These are phyloP conservation scores for Arthrobotrys sphaeroides DNA, from an alignment of 2,329 filamentous ascomycete species.

Conservation along the genomic window DNA sequence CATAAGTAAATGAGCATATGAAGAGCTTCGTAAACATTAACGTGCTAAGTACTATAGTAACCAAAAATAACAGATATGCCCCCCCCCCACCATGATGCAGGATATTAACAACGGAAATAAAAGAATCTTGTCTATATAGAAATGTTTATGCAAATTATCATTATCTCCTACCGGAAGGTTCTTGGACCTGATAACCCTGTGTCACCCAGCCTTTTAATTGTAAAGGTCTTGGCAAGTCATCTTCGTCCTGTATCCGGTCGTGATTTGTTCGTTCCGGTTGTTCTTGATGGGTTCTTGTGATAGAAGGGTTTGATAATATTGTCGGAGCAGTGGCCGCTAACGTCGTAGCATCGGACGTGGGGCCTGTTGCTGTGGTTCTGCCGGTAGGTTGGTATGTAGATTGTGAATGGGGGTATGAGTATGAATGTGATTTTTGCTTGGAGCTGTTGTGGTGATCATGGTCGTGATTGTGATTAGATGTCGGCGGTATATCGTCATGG, in stretches of 20 bases:
- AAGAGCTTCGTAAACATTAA: background rate
- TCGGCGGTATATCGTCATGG: conserved; percentile 16
- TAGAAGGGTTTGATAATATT: conserved; percentile 12
- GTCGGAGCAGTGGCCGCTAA: conserved; percentile 2
- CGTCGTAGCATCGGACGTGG: conserved; percentile 15
- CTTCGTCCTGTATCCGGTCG: conserved; percentile 38
- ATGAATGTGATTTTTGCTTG: conserved; percentile 2
- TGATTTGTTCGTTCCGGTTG: conserved; percentile 34
- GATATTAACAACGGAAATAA: too few relatives aligned
- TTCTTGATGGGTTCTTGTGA: background rate
- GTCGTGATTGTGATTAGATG: background rate
- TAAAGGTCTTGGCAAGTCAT: conserved; percentile 2
- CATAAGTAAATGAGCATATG: background rate
- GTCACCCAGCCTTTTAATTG: conserved; percentile 50
- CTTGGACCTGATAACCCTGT: conserved; percentile 36
- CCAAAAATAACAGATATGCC: too few relatives aligned
- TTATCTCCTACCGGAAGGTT: background rate
- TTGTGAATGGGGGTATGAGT: conserved; percentile 16
- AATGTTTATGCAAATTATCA: background rate
- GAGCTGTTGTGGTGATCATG: background rate
- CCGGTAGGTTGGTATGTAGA: conserved; percentile 16
- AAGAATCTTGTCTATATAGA: background rate
- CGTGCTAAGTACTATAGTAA: background rate
- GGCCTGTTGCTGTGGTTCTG: background rate
- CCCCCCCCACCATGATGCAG: background rate